Evolutionary conservation across 352 stramenopile genomes (phyloP).

Genomic region (Thraustochytrium sp.): DNA sequence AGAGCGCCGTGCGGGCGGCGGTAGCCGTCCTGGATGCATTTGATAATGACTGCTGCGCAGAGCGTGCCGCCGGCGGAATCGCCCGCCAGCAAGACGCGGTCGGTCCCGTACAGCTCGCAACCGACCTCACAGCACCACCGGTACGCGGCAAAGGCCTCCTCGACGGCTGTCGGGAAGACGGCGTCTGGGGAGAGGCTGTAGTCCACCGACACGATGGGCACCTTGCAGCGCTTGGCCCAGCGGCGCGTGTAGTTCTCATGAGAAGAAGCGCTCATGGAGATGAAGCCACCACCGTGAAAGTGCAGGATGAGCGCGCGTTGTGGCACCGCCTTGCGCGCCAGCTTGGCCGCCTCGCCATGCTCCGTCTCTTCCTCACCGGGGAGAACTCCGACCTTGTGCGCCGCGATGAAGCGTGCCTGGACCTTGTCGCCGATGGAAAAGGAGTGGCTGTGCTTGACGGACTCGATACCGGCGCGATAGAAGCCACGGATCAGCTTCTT

Average conservation of each 20-base stretch:
- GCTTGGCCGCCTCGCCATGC: background rate
- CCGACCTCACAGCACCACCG: conserved; percentile 14
- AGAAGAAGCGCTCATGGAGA: conserved; percentile 26
- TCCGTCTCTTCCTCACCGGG: no score
- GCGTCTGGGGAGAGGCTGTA: conserved; percentile 24
- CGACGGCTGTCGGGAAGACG: background rate
- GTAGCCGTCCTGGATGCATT: conserved; percentile 69
- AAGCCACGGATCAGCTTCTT: background rate
- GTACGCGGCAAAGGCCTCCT: conserved; percentile 38
- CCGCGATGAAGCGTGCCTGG: conserved; percentile 14
- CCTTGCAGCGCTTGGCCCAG: conserved; percentile 17
- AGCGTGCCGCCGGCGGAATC: conserved; percentile 66
- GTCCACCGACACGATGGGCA: conserved; percentile 27
- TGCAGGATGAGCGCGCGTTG: conserved; percentile 28
- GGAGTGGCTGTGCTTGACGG: background rate
- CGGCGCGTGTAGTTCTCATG: conserved; percentile 40
- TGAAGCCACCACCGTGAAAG: conserved; percentile 39
- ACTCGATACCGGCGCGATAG: background rate
- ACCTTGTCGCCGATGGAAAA: conserved; percentile 11
- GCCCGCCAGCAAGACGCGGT: background rate
- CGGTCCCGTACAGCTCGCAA: background rate
- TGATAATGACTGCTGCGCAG: conserved; percentile 68
- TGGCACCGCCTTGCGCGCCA: background rate
- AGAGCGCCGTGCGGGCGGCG: conserved; percentile 67
- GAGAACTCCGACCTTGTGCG: background rate